These are phyloP conservation scores for Solanum dulcamara DNA, from an alignment of 257 asterid species.

Conservation along the genomic window DNA sequence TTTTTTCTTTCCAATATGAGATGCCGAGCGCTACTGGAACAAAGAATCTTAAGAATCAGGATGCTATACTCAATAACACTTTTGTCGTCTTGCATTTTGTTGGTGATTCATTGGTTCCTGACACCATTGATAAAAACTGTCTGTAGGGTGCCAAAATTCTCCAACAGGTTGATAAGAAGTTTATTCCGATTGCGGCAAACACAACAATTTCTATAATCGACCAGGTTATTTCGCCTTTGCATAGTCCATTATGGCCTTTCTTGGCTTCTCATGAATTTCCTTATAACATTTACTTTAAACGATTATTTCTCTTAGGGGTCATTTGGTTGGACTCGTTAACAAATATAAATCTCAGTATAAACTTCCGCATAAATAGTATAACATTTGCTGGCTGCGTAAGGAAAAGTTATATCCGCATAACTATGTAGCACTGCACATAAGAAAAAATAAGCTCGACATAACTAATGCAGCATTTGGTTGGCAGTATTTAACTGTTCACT, in stretches of 20 bases:
- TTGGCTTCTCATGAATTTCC: too few species aligned
- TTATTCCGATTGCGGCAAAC: slow-evolving; percentile 74
- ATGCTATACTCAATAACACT: slow-evolving; percentile 46
- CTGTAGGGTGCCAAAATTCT: too few species aligned
- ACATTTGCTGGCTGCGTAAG: neutral
- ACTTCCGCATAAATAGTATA: neutral
- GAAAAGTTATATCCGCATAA: neutral
- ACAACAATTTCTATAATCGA: slow-evolving; percentile 61
- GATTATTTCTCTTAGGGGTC: neutral
- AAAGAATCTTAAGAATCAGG: slow-evolving; percentile 21
- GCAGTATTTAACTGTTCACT: neutral
- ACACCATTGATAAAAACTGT: too few species aligned
- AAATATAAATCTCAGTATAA: neutral
- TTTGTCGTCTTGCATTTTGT: too few species aligned
- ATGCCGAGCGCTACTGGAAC: slow-evolving; percentile 26
- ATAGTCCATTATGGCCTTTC: too few species aligned
- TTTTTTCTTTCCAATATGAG: slow-evolving; percentile 6
- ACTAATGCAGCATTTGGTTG: neutral
- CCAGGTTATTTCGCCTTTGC: slow-evolving; percentile 35
- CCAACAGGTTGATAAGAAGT: slow-evolving; percentile 39
- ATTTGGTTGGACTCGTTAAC: neutral
- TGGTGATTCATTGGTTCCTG: too few species aligned
- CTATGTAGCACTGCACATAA: neutral
- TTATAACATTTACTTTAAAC: neutral
- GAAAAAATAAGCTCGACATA: neutral